A percentile compares a stretch with the other conserved stretches of the same genome.
Conservation (phyloP, 345 rosid species). For the Lepidium didymum region DNA sequence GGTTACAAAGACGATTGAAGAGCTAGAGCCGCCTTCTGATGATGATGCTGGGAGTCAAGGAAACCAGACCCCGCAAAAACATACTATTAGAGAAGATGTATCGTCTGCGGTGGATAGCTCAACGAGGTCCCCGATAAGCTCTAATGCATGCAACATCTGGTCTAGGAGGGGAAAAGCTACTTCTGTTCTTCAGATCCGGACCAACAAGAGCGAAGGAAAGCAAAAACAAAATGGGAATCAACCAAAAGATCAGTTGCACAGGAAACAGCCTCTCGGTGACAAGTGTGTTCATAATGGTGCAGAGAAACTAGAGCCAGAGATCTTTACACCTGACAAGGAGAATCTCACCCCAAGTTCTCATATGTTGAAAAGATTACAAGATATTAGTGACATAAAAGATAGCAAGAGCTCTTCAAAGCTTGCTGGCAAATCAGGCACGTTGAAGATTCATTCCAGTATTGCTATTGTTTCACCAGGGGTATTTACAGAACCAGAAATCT, state of each 20-base stretch:
- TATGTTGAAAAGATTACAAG: conserved; percentile 38
- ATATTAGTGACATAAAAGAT: conserved; percentile 38
- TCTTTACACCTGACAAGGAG: conserved; percentile 73
- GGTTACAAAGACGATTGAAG: conserved; percentile 24
- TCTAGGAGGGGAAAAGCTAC: conserved; percentile 74
- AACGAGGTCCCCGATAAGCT: conserved; percentile 23
- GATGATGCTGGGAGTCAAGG: conserved; percentile 24
- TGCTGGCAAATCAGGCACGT: neutral
- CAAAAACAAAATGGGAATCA: conserved; percentile 14
- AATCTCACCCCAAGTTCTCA: conserved; percentile 60
- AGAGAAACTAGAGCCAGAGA: conserved; percentile 49
- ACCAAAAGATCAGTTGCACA: conserved; percentile 28
- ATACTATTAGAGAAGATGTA: conserved; percentile 15
- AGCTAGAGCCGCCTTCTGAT: conserved; percentile 23
- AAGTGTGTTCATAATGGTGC: conserved; percentile 27
- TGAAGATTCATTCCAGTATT: neutral
- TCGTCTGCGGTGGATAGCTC: conserved; percentile 33
- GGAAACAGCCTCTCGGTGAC: conserved; percentile 24
- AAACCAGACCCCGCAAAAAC: conserved; percentile 33
- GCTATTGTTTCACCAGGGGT: neutral
- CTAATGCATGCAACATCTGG: conserved; percentile 44
- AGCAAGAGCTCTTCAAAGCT: conserved; percentile 26
- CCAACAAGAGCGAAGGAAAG: conserved; percentile 40
- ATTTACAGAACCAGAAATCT: conserved; percentile 43
- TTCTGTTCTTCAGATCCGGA: conserved; percentile 48